Base-by-base conservation (phyloP, 257 asterid species). In the Salvia miltiorrhiza region DNA sequence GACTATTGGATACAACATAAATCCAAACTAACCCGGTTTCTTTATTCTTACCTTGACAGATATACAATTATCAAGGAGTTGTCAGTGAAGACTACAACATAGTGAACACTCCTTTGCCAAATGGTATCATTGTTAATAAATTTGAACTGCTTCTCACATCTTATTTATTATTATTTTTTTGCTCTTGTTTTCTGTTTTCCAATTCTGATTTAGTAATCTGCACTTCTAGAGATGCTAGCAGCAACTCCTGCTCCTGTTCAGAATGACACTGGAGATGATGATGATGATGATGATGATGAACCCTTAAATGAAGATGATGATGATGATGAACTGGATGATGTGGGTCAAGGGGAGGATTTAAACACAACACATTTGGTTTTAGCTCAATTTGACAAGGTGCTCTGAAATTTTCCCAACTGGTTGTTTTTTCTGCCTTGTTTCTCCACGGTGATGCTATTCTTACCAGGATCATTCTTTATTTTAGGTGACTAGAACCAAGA, bases 311-410 rank as follows among this genome's bases (percentile, higher is more conserved):
- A 90, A 82, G 85, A 90, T 55, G 98, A 93, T 30, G 98, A 93
- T 43, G 98, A 93, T 17, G 98, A 93, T 49, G 97, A 93, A 13
- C 75, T 88, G 72, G 98, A 92, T 75, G 96, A 88, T 48, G 89
- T 76, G 73, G 97, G 85, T 62, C 90, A 93, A 73, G 95, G 94
- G 77, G 97, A 87, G 78, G 98, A 93, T 67, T 77, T 88, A 56
- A 86, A 83, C 73, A 88, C 95, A 16, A 76, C 88, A 16, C 97
- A 93, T 82, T 78, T 93, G 82, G 96, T 90, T 78, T 81, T 93
- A 70, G 97, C 97, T 26, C 97, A 93, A 82, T 93, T 93, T 78
- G 97, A 93, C 81, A 90, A 90, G 96, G 97, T 87, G 50, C 19
- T 19, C 8, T 16, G 3, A 16, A 0, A 28, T n/a, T 21, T 43